Percentiles rank a stretch among this genome's conserved stretches.
phyloP scores from a whole-genome alignment of 371 early-diverging fungal species.

The Mortierella sp. region DNA sequence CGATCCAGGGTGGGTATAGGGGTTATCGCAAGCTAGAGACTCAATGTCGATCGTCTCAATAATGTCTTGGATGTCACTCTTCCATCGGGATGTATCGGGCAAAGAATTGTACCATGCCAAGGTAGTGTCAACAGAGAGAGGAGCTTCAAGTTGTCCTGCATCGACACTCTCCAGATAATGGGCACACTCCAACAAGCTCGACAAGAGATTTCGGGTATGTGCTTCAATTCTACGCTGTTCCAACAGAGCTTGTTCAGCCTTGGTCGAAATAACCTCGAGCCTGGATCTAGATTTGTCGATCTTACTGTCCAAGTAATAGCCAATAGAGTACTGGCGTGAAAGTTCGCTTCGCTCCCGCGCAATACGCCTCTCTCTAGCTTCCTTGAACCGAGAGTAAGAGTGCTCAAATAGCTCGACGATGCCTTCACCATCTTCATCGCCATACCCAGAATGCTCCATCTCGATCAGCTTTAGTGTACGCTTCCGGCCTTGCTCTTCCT shows the following conservation, averaged over 20 bases:
- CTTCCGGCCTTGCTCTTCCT: slow-evolving; percentile 32
- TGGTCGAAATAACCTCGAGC: slow-evolving; percentile 41
- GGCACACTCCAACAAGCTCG: slow-evolving; percentile 52
- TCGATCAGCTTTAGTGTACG: slow-evolving; percentile 40
- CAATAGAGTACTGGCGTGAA: slow-evolving; percentile 52
- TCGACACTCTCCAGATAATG: slow-evolving; percentile 48
- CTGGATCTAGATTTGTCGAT: slow-evolving; percentile 52
- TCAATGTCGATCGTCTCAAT: slow-evolving; percentile 52
- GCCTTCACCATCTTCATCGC: slow-evolving; percentile 36
- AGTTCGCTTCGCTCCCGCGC: slow-evolving; percentile 50
- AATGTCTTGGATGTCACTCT: slow-evolving; percentile 49
- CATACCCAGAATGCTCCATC: slow-evolving; percentile 15
- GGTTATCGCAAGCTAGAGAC: slow-evolving; percentile 36
- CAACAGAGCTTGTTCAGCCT: slow-evolving; percentile 41
- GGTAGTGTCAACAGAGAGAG: slow-evolving; percentile 53
- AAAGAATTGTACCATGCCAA: slow-evolving; percentile 51
- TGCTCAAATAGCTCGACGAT: slow-evolving; percentile 57
- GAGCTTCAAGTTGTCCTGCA: slow-evolving; percentile 38
- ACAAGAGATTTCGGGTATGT: slow-evolving; percentile 45
- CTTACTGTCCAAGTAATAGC: slow-evolving; percentile 42
- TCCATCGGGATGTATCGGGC: slow-evolving; percentile 54
- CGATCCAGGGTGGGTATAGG: slow-evolving; percentile 28
- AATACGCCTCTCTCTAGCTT: slow-evolving; percentile 49
- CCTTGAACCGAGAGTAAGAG: slow-evolving; percentile 48
- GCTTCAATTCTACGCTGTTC: slow-evolving; percentile 43